phyloP scores from a whole-genome alignment of 1,139 yeast genomes.

The Nakaseomyces bracarensis region DNA sequence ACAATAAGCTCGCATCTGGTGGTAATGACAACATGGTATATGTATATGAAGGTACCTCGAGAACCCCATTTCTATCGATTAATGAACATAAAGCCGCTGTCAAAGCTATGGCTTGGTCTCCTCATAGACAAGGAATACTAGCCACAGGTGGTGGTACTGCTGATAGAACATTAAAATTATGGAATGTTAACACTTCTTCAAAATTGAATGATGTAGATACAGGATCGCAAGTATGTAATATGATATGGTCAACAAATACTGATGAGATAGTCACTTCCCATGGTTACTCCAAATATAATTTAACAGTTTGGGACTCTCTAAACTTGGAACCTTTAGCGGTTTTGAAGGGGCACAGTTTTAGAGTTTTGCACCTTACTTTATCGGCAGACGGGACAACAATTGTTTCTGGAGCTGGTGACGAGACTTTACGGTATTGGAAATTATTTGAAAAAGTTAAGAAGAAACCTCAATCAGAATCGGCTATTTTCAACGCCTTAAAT shows the following conservation, averaged over 20 bases:
- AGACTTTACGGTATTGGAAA: constrained; percentile 89
- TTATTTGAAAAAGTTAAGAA: constrained; percentile 69
- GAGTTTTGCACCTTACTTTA: constrained; percentile 81
- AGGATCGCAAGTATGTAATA: constrained; percentile 92
- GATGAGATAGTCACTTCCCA: constrained; percentile 92
- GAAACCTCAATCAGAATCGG: constrained; percentile 50
- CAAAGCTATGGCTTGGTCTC: constrained; percentile 95
- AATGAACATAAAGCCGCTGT: constrained; percentile 90
- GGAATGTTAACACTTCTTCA: constrained; percentile 82
- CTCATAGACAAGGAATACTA: constrained; percentile 85
- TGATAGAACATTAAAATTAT: constrained; percentile 79
- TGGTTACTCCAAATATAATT: constrained; percentile 86
- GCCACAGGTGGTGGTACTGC: constrained; percentile 99
- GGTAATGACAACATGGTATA: constrained; percentile 83
- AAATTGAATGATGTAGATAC: constrained; percentile 75
- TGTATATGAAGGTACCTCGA: constrained; percentile 79
- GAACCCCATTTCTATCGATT: constrained; percentile 64
- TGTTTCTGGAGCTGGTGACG: constrained; percentile 99
- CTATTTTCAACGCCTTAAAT: constrained; percentile 68
- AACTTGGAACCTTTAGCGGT: constrained; percentile 90
- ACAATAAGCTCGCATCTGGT: constrained; percentile 81
- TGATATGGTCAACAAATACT: constrained; percentile 87
- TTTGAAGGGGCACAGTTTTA: constrained; percentile 85
- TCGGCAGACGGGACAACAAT: constrained; percentile 97
- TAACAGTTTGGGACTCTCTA: constrained; percentile 92